These are phyloP conservation scores for Fusarium buxicola DNA, from an alignment of 2,329 filamentous ascomycete species.

Conservation along the genomic window DNA sequence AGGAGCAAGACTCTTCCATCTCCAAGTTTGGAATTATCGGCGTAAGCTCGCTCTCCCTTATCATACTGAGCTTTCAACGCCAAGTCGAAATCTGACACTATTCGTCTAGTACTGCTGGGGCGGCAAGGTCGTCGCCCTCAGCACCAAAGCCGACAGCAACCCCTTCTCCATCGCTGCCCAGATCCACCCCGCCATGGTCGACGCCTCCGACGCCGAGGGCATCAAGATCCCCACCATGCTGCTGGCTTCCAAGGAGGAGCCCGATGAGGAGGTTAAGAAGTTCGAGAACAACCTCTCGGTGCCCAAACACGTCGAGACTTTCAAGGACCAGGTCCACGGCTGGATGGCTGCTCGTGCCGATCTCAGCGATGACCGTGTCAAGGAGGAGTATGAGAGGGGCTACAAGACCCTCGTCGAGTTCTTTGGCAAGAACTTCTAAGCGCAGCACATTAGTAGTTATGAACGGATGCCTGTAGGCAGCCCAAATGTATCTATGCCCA, in stretches of 20 bases:
- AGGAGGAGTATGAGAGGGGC: conserved; percentile 71
- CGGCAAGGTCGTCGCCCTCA: conserved; percentile 71
- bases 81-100: neutral
- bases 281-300: conserved; percentile 66
- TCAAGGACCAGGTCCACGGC: conserved; percentile 74
- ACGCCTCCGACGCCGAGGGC: conserved; percentile 68
- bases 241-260: conserved; percentile 75
- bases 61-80: neutral
- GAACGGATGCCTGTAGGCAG: neutral
- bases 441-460: neutral
- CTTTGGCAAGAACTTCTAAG: conserved; percentile 63
- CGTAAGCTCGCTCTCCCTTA: conserved; percentile 54
- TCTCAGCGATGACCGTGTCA: conserved; percentile 66
- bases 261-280: conserved; percentile 64
- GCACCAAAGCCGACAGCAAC: conserved; percentile 61
- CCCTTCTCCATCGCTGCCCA: conserved; percentile 66
- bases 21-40: conserved; percentile 71
- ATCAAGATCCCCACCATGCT: conserved; percentile 72
- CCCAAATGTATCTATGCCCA: conserved; percentile 13
- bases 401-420: conserved; percentile 70
- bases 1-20: conserved; percentile 64
- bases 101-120: conserved; percentile 73
- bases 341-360: conserved; percentile 78
- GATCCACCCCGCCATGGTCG: conserved; percentile 72
- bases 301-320: conserved; percentile 73